Base-by-base conservation (phyloP, 768 basidiomycete species). In the Boletellus emodensis region DNA sequence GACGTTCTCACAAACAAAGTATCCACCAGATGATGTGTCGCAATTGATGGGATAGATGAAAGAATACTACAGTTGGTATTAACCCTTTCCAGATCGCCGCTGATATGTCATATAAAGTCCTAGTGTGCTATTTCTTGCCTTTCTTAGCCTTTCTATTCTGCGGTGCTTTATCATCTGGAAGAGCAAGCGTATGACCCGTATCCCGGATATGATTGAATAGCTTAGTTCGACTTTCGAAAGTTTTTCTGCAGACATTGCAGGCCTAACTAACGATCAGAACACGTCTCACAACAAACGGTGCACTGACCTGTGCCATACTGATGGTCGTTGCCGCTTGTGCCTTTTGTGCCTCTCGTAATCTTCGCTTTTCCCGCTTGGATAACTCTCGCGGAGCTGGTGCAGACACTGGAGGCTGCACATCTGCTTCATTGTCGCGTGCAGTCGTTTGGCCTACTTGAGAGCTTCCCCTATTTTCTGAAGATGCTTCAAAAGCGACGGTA, bases 1-100 rank as follows among this genome's bases (percentile, higher is more conserved):
- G 60, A 94, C 96, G 1, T 96, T 97, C 65, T 85, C 92, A 3
- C 95, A 98, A 71, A 94, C 91, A 9, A 94, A 95, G 59, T 93
- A 96, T 61, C 95, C 93, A 5, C 95, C 95, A 8, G 85, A 87
- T 0, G 94, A 96, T 66, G 80, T 90, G 33, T 90, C 91, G 5
- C 91, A 94, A 55, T 72, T 94, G 37, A 95, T 97, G 94, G 94
- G 94, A 46, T 94, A 65, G 56, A 39, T 35, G 18, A 36, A 38
- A 24, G 32, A 22, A 9, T 22, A 38, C n/a, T 46, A 51, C 20
- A 20, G 15, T 14, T 22, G 30, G n/a, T 48, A 48, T 52, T 20
- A n/a, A 40, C 36, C 28, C 38, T 26, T 34, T 33, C 42, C 30
- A 30, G 36, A 46, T 44, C 6, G 20, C 40, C 14, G 40, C 37